A percentile compares a stretch with the other conserved stretches of the same genome.
These are phyloP conservation scores for Sporothrix schenckii DNA, from an alignment of 2,329 filamentous ascomycete species.

Conservation along the genomic window DNA sequence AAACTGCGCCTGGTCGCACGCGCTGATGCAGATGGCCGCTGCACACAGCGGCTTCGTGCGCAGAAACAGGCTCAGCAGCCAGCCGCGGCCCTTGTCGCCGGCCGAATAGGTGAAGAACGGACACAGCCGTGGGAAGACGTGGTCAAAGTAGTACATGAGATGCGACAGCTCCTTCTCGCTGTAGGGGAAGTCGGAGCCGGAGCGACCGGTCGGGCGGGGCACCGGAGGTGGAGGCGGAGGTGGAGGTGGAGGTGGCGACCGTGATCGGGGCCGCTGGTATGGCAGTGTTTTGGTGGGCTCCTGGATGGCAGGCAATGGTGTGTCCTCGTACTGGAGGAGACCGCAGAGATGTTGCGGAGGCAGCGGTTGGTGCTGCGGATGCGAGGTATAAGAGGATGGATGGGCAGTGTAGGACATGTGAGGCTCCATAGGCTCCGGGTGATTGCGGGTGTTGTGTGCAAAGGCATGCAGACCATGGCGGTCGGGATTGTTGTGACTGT, in stretches of 20 bases:
- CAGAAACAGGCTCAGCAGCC: conserved; percentile 31
- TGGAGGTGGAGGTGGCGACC: background rate
- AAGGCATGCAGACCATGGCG: background rate
- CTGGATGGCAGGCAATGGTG: background rate
- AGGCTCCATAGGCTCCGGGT: conserved; percentile 11
- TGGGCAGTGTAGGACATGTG: conserved; percentile 13
- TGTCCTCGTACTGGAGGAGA: background rate
- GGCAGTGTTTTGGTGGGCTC: background rate
- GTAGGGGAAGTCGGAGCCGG: conserved; percentile 5
- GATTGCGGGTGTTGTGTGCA: background rate
- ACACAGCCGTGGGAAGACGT: conserved; percentile 28
- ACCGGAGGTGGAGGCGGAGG: too few relatives aligned
- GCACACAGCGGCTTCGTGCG: conserved; percentile 28
- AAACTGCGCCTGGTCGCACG: conserved; percentile 32
- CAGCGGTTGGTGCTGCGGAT: background rate
- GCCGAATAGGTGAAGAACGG: conserved; percentile 30
- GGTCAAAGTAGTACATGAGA: conserved; percentile 33
- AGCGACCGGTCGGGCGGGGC: background rate
- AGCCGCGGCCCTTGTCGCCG: conserved; percentile 31
- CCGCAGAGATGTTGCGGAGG: background rate
- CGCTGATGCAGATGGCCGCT: conserved; percentile 27
- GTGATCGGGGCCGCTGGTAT: background rate
- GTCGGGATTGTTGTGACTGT: background rate
- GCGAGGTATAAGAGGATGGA: background rate
- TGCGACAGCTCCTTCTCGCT: conserved; percentile 28